These are phyloP conservation scores for Firmiana major DNA, from an alignment of 345 rosid genomes.

Conservation along the genomic window DNA sequence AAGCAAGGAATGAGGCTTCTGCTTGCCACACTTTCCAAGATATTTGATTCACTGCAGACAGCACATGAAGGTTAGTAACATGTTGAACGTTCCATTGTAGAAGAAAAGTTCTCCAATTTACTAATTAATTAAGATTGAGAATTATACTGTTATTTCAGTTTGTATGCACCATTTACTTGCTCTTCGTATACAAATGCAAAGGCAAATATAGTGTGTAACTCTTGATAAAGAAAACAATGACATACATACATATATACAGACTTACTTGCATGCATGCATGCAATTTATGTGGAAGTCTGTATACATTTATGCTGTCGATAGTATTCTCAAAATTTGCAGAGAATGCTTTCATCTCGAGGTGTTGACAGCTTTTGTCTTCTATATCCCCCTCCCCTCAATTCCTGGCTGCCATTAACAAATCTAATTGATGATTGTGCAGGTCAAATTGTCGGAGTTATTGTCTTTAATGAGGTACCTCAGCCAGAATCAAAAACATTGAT, in stretches of 20 bases:
- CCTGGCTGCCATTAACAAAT: not conserved
- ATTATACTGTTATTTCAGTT: not conserved
- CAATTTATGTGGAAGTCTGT: not conserved
- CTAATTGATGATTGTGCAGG: slow-evolving; percentile 44
- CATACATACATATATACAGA: no score
- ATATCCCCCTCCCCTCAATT: not conserved
- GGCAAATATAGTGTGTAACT: no score
- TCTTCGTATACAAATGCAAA: not conserved
- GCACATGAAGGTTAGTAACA: slow-evolving; percentile 58
- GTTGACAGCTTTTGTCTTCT: not conserved
- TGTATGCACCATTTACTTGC: not conserved
- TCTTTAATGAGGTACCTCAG: slow-evolving; percentile 45
- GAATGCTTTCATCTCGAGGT: not conserved
- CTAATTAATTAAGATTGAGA: not conserved
- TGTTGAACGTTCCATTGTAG: not conserved
- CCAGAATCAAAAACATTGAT: slow-evolving; percentile 46
- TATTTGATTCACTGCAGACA: slow-evolving; percentile 56
- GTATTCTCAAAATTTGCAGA: not conserved
- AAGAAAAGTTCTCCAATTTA: no score
- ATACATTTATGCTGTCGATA: not conserved
- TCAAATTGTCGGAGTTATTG: slow-evolving; percentile 76
- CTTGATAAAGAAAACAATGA: no score
- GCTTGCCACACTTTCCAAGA: slow-evolving; percentile 55
- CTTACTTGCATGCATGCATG: no score
- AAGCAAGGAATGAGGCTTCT: slow-evolving; percentile 62